Base-by-base conservation (phyloP, 2,329 filamentous ascomycete genomes). In the Mollisia scopiformis region DNA sequence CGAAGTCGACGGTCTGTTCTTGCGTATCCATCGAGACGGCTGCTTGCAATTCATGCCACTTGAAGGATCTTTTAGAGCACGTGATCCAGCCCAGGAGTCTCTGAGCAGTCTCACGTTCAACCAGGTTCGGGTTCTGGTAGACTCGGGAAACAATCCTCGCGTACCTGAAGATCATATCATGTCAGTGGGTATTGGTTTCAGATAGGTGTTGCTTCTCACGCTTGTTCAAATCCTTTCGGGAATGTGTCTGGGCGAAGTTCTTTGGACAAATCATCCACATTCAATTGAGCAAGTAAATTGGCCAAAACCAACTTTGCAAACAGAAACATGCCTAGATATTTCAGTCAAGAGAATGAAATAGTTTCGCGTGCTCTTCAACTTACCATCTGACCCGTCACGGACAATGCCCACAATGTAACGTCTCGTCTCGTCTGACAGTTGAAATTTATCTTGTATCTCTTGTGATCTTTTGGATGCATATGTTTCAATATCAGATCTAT, bases 41-140 rank as follows among this genome's bases (percentile, higher is more conserved):
- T 6, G 62, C 71, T 70, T 79, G 77, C n/a, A 79, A 73, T 60
- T 79, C 78, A 49, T 74, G 69, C 76, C 74, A 76, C 54, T 74
- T 75, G 13, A 79, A 64, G 1, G 77, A 69, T 16, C 76, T 64
- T 59, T 74, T 76, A 3, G 75, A 73, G 62, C 73, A 78, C 4
- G 74, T 70, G 10, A 79, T 68, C 76, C 75, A 79, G 1, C 75
- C 72, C 10, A 80, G 62, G 6, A 80, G 55, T 64, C 54, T 65
- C 2, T 41, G 37, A 6, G 56, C 59, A 27, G 53, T 58, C 0
- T 41, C 21, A 50, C 66, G 55, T 46, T 64, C 41, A 35, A 49
- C 53, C 23, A 23, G 14, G 10, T 33, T 35, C 53, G 62, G n/a
- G 13, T 41, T 63, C 16, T 41, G 30, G 6, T 59, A 51, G 41